Evolutionary conservation across 2,329 filamentous ascomycete genomes (phyloP), one percentile per base, ranked within the genome.

Genomic region (Hypoxylon sp.): DNA sequence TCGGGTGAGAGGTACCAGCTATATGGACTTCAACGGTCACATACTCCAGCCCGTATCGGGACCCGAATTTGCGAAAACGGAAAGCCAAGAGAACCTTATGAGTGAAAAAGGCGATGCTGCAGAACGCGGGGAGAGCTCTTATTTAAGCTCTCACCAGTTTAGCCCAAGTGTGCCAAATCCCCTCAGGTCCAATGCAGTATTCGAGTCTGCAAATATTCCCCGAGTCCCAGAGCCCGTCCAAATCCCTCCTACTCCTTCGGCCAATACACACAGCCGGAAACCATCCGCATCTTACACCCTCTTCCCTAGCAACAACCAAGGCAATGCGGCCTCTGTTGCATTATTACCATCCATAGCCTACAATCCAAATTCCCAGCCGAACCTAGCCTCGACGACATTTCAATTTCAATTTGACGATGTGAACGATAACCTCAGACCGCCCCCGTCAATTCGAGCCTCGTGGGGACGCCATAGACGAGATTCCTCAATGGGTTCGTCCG

Each of bases 401-500:
- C 58, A 57, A n/a, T 57, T 55, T 49, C 58, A 57, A 38, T 64
- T 63, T 13, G 63, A 69, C n/a, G 71, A 69, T 38, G 60, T 67
- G 11, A 65, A 72, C 46, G 75, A 78, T 49, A 72, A 70, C 13
- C 76, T 82, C 36, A 79, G 78, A 63, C 85, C 84, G 2, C 86
- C 84, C 2, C 81, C 82, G 3, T 80, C 78, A 1, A 78, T 85
- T 45, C 82, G 82, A 62, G 43, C 56, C 79, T 79, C 45, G 30
- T 78, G 77, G 3, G 74, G 76, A 13, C 81, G 83, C n/a, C 86
- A 86, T 73, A 80, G 82, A 17, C 84, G 89, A 48, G 83, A 88
- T 64, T 89, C 88, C 4, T 93, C 90, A 0, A 82, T 89, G 45
- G 83, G 82, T 14, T 92, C 90, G 48, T 87, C 87, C 9, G 89